phyloP scores from a whole-genome alignment of 805 yeast species.

The Komagataella phaffii region DNA sequence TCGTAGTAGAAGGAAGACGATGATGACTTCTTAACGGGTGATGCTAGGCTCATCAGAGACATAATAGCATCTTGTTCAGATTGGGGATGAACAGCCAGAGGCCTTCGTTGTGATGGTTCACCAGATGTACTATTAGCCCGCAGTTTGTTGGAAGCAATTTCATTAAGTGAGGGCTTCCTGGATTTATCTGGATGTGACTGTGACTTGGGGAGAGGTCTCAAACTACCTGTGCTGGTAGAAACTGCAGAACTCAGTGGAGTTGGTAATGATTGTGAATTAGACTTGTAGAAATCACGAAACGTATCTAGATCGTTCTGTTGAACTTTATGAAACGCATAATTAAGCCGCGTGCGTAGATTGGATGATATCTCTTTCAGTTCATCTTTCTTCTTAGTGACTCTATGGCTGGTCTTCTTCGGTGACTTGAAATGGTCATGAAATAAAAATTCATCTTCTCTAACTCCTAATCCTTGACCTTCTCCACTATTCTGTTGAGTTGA shows the following conservation, averaged over 20 bases:
- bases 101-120: not conserved
- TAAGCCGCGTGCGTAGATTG: conserved; percentile 20
- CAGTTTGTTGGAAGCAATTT: not conserved
- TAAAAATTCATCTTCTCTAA: conserved; percentile 15
- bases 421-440: conserved; percentile 15
- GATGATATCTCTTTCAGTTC: conserved; percentile 22
- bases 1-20: conserved; percentile 4
- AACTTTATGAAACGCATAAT: conserved; percentile 21
- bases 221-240: not conserved
- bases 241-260: not conserved
- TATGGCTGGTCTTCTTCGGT: conserved; percentile 12
- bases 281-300: not conserved
- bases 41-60: conserved; percentile 40
- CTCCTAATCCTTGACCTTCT: conserved; percentile 1
- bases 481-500: conserved; percentile 5
- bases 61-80: conserved; percentile 42
- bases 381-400: conserved; percentile 16
- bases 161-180: not conserved
- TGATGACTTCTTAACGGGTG: conserved; percentile 27
- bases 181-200: not conserved
- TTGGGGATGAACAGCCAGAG: not conserved
- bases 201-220: not conserved
- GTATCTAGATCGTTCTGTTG: conserved; percentile 15
- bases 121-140: not conserved
- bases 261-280: not conserved